A percentile compares a stretch with the other conserved stretches of the same genome.
Evolutionary conservation across 345 rosid species (phyloP).

Genomic region (Eucalyptus microcorys): DNA sequence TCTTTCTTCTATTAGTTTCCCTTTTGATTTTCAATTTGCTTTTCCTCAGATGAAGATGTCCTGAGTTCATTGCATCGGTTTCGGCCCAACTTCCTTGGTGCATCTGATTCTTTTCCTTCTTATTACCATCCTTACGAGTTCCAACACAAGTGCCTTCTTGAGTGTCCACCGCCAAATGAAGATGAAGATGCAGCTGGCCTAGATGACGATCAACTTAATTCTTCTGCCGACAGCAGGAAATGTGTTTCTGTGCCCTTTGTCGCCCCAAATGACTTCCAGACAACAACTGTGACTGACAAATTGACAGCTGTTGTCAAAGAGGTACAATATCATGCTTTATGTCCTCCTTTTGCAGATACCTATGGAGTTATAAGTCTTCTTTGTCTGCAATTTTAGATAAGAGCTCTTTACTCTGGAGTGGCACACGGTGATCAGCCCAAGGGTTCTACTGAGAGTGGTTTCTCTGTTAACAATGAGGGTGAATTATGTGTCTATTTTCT

Average conservation of each 20-base stretch:
- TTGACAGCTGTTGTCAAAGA: conserved; percentile 43
- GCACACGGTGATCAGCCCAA: conserved; percentile 3
- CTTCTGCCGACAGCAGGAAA: conserved; percentile 25
- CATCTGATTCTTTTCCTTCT: conserved; percentile 38
- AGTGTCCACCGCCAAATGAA: conserved; percentile 22
- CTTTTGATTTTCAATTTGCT: neutral
- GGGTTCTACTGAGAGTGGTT: conserved; percentile 2
- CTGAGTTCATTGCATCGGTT: conserved; percentile 52
- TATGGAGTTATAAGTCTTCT: neutral
- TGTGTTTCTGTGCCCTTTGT: conserved; percentile 73
- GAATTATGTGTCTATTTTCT: conserved; percentile 52
- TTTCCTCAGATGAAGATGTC: conserved; percentile 69
- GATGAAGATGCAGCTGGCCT: conserved; percentile 14
- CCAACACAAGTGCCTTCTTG: conserved; percentile 53
- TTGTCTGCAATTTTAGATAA: conserved; percentile 24
- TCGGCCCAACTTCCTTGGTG: conserved; percentile 57
- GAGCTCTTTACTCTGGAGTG: conserved; percentile 22
- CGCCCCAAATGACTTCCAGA: conserved; percentile 35
- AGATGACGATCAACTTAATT: conserved; percentile 25
- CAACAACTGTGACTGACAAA: conserved; percentile 27
- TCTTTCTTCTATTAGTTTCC: neutral
- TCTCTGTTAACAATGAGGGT: conserved; percentile 7
- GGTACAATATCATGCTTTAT: conserved; percentile 27
- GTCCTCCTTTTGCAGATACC: neutral
- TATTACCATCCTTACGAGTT: conserved; percentile 51